phyloP scores from a whole-genome alignment of 257 asterid genomes.

The Lantana camara region DNA sequence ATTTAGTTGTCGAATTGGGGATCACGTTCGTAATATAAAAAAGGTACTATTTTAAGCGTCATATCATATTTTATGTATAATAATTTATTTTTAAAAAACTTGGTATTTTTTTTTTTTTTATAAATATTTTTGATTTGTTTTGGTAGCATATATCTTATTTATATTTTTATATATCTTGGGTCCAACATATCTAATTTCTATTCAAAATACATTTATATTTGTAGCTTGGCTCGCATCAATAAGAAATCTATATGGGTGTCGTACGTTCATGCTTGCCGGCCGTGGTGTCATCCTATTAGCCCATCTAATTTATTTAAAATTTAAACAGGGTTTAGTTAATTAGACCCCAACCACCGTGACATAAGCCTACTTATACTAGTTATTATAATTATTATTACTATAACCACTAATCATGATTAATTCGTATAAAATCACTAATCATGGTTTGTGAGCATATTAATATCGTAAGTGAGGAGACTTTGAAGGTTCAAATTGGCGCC shows the following conservation, averaged over 20 bases:
- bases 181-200: background rate
- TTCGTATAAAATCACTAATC: conserved; percentile 28
- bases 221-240: conserved; percentile 7
- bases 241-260: conserved; percentile 20
- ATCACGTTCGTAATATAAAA: no score
- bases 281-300: conserved; percentile 1
- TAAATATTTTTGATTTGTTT: background rate
- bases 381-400: background rate
- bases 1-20: no score
- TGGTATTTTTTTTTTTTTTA: no score
- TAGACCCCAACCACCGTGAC: conserved; percentile 43
- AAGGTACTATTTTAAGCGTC: no score
- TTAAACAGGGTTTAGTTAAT: conserved; percentile 28
- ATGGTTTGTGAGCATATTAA: conserved; percentile 15
- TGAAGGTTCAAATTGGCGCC: conserved; percentile 6
- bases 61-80: no score
- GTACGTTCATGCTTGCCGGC: conserved; percentile 25
- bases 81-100: no score
- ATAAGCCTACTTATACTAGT: conserved; percentile 21
- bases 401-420: conserved; percentile 29
- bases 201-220: background rate
- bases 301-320: conserved; percentile 20
- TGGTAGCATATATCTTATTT: background rate
- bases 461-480: background rate
- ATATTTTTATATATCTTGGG: no score